Evolutionary conservation across 23 red algal genomes (phyloP), one percentile per base, ranked within the genome.

Genomic region (Gracilaria gracilis): DNA sequence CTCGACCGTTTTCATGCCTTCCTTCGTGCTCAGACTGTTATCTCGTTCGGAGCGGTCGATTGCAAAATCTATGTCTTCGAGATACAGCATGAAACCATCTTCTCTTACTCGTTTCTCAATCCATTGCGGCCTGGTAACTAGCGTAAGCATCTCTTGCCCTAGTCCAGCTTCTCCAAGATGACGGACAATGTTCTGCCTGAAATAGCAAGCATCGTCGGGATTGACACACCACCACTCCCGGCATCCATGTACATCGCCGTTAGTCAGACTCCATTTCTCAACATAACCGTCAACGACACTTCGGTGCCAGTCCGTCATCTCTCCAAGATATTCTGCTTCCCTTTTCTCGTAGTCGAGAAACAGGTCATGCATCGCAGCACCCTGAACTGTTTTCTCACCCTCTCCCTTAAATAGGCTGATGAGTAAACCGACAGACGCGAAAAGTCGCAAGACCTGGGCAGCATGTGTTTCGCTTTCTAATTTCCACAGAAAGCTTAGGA

Each of bases 301-400:
- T 67, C 25, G 62, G 32, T 67, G 62, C 62, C 62, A 67, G 62
- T 67, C 62, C 33, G 62, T 67, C 62, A 67, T 67, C 25, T 67
- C 62, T 67, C 62, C 62, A 24, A 9, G 62, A 21, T 67, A 24
- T 33, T 67, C 25, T 67, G 62, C 62, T 67, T 67, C 62, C 62
- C 16, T 67, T 67, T 67, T 67, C 62, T 67, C 62, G 62, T 67
- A 67, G 62, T 67, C 62, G 32, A 67, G 62, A 67, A 67, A 67
- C 33, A 67, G 62, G 62, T 67, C 62, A 24, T 67, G 62, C 62
- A 67, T 67, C 62, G 62, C 25, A 67, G 62, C 62, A 1, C 62
- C 62, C 32, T 67, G 62, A 33, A 67, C 62, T 3, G 25, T 13
- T 31, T 67, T 67, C 11, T 67, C 62, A 17, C 62, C 62, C 62